Base-by-base conservation (phyloP, 2,329 filamentous ascomycete species). In the Ophiostoma triangulosporum region DNA sequence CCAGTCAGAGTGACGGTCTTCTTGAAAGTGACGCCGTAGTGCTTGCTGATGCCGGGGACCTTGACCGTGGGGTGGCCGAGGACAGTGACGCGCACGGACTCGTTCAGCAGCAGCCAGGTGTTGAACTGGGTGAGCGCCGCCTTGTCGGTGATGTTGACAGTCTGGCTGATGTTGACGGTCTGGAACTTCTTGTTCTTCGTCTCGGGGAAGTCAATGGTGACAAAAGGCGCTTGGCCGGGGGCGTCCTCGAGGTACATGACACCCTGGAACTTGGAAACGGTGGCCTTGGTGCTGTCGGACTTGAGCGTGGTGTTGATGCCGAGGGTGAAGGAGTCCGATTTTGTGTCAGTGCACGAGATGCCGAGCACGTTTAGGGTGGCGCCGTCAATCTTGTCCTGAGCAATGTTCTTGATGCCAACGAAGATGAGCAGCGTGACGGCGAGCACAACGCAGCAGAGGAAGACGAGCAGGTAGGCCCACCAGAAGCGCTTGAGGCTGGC, bases 361-460 rank as follows among this genome's bases (percentile, higher is more conserved):
- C 70, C 67, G 60, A 78, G 68, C 57, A 82, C 70, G 12, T 68
- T 66, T 48, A 82, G 71, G 53, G 70, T 63, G 57, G 77, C 75
- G 6, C 70, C 64, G 61, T 82, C 70, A 57, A 82, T 65, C 65
- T 76, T 78, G 53, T 66, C 56, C 64, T 82, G 78, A 32, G 75
- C 76, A 55, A 81, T 75, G 60, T 71, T 74, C 54, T 77, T 76
- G 29, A 81, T 68, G 36, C 65, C 73, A 48, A 80, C 75, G 52
- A 79, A 72, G 62, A 81, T 70, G 60, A 83, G 65, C 36, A 81
- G 68, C 36, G 77, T 70, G 17, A 84, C 73, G 35, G 80, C 68
- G 14, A 84, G 65, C 32, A 80, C 69, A 43, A 75, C 64, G 45
- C 80, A 65, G 56, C 71, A 59, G 54, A 74, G 62, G 51, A 79